These are phyloP conservation scores for Apiospora rasikravindrae DNA, from an alignment of 2,329 filamentous ascomycete genomes.

Conservation along the genomic window DNA sequence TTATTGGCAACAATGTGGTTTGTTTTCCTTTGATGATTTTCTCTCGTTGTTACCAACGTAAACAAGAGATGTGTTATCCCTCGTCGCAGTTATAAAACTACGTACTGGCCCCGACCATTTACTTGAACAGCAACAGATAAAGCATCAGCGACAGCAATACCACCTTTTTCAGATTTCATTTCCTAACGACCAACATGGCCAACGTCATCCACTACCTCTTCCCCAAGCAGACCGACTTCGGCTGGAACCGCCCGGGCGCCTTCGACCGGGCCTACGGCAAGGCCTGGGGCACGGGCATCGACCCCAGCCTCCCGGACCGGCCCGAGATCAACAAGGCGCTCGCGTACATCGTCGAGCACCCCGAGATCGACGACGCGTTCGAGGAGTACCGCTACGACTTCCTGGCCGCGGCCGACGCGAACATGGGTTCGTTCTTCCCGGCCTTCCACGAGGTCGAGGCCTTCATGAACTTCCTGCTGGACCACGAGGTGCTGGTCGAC, in stretches of 20 bases:
- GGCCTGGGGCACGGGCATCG: background rate
- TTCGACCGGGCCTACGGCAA: slow-evolving; percentile 9
- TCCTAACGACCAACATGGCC: background rate
- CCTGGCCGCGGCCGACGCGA: background rate
- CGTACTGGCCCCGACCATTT: background rate
- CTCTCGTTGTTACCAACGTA: background rate
- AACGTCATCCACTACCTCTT: background rate
- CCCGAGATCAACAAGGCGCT: background rate
- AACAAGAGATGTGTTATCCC: background rate
- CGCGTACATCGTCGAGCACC: background rate
- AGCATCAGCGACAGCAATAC: background rate
- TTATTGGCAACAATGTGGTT: background rate
- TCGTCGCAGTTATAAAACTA: background rate
- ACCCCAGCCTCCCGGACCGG: background rate
- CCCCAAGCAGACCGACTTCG: background rate
- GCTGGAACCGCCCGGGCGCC: background rate
- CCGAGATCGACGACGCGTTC: background rate
- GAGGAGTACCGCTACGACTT: background rate
- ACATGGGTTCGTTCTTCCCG: background rate
- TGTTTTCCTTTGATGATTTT: background rate
- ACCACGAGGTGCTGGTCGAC: background rate
- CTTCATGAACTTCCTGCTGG: background rate
- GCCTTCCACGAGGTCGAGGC: background rate
- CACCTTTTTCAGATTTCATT: background rate
- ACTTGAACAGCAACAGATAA: background rate